Base-by-base conservation (phyloP, 2,329 filamentous ascomycete species). In the Gnomoniopsis smithogilvyi region DNA sequence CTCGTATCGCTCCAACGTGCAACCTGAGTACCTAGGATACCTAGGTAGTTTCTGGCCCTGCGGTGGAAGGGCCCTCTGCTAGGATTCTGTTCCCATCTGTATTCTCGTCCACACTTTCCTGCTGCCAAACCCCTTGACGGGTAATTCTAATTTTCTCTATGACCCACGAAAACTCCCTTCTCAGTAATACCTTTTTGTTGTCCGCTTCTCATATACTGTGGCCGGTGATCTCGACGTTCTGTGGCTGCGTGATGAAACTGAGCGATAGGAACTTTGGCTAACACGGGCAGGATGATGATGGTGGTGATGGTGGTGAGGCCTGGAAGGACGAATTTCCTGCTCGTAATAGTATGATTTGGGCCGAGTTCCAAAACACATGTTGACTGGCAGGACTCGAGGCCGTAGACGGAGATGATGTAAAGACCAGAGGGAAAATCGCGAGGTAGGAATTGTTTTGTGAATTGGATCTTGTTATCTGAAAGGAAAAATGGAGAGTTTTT, bases 121-220 rank as follows among this genome's bases (percentile, higher is more conserved):
- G 26, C 26, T 30, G 26, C 26, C 8, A 30, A 30, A 30, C 4
- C 26, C 26, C 4, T n/a, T 30, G 8, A 17, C 22, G 17, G 26
- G 10, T 21, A 6, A 14, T 12, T 30, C 26, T 30, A 4, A 30
- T 30, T 30, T 4, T 30, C 4, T n/a, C 6, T 17, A 3, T 22
- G 30, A 6, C 3, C 10, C 19, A 1, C n/a, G 21, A n/a, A 15
- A 22, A 17, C 14, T 19, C 15, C 19, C 14, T 6, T 26, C 46
- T 54, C 24, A 21, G 26, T 47, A 47, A 41, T 47, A 54, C 45
- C 47, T 59, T 11, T 41, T 47, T 8, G 56, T 54, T 33, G 21
- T 48, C 22, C 46, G 51, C 24, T 49, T 51, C 34, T 36, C 43
- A 21, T 33, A 50, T 21, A 60, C 51, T n/a, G 41, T 34, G 43